Conservation (phyloP, 148 eudicot species). For the Chenopodium album region DNA sequence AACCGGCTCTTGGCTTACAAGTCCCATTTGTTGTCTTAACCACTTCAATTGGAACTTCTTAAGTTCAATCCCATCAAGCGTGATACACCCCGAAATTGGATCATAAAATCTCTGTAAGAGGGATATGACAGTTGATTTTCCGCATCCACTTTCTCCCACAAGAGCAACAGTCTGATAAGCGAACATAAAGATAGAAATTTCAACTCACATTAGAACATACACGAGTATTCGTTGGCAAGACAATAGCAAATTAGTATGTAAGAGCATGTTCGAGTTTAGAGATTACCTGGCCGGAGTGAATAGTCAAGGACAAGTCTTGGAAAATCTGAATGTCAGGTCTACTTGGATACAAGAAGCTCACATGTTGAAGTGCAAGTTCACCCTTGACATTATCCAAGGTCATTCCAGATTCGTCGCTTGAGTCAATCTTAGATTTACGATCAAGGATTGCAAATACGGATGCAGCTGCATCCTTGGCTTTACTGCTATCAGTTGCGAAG, state of each 20-base stretch:
- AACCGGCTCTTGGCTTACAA: constrained; percentile 77
- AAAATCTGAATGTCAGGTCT: constrained; percentile 59
- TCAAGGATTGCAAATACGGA: constrained; percentile 62
- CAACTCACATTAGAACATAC: not conserved
- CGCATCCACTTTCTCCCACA: constrained; percentile 85
- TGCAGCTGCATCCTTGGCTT: constrained; percentile 56
- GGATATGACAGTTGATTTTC: constrained; percentile 75
- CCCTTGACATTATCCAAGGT: constrained; percentile 54
- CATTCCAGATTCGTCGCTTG: constrained; percentile 61
- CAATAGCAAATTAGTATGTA: not conserved
- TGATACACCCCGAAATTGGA: constrained; percentile 57
- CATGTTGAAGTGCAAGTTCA: constrained; percentile 50
- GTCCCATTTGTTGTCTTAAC: constrained; percentile 80
- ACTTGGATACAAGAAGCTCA: constrained; percentile 64
- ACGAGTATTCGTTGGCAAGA: not conserved
- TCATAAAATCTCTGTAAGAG: constrained; percentile 68
- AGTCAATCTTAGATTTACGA: constrained; percentile 59
- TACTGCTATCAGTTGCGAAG: constrained; percentile 48
- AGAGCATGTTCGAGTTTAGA: not conserved
- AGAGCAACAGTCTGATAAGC: constrained; percentile 56
- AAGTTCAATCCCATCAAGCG: constrained; percentile 64
- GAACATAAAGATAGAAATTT: not conserved
- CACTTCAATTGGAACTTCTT: constrained; percentile 60
- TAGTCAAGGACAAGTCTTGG: constrained; percentile 49
- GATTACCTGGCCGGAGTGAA: constrained; percentile 56